Base-by-base conservation (phyloP, 768 basidiomycete genomes). In the Sarcodon aspratus region DNA sequence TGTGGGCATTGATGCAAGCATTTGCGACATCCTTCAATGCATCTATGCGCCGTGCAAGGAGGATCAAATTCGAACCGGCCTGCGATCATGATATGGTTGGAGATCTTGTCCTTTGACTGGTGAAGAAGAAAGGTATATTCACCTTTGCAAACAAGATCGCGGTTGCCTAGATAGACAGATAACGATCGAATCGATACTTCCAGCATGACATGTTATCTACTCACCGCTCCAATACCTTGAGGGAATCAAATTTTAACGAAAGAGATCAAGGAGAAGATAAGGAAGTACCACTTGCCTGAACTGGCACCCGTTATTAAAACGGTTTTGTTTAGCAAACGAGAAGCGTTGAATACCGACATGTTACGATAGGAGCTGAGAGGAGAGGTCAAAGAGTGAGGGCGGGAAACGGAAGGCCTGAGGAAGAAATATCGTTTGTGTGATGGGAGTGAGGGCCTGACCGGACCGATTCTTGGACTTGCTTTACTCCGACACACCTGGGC, bases 131-230 rank as follows among this genome's bases (percentile, higher is more conserved):
- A 15, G 13, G 33, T 9, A 15, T 45, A 15, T 59, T n/a, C 55
- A 87, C 88, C 71, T 82, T 92, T 37, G 93, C 92, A 54, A 95
- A 96, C 44, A 96, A 75, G 43, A 91, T 57, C 34, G 93, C 92
- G 3, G 92, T 83, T 4, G 87, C 88, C 88, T 93, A 61, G 54
- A 43, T 7, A 46, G 45, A 47, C 33, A 31, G 3, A 27, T 15
- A 47, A 33, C 44, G 35, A 31, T 15, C 36, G 18, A 44, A 48
- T 38, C 40, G 50, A 18, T 27, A 34, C 34, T 40, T 49, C 21
- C 36, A 50, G 12, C 42, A 10, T 15, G 12, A 21, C 36, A 49
- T 13, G 42, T 34, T 46, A 13, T n/a, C 17, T 13, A 65, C 82
- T 61, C 58, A 89, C 88, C 48, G 89, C 85, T 49, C 92, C 92